Conservation (phyloP, 805 yeast species). For the Starmera pachycereana region DNA sequence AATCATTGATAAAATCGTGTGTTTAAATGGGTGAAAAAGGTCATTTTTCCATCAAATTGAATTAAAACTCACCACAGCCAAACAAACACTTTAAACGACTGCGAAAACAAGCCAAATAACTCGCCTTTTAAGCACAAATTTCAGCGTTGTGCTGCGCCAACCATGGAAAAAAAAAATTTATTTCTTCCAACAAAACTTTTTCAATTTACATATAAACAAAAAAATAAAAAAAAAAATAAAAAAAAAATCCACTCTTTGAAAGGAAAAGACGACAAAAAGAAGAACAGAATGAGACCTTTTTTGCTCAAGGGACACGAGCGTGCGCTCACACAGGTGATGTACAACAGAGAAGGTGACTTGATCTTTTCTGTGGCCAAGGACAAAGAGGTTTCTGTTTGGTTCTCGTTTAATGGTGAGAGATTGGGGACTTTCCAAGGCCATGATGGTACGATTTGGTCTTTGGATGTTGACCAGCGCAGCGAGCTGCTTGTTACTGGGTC, state of each 20-base stretch:
- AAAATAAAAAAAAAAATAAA: not conserved
- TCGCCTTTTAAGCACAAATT: no score
- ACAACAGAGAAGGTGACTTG: slow-evolving; percentile 91
- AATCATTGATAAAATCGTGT: slow-evolving; percentile 7
- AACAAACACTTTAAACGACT: not conserved
- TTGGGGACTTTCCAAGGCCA: slow-evolving; percentile 87
- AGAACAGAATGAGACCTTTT: slow-evolving; percentile 48
- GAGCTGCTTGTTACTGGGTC: slow-evolving; percentile 74
- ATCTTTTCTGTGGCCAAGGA: slow-evolving; percentile 90
- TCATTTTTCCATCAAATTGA: no score
- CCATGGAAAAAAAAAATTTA: not conserved
- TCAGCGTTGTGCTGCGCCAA: no score
- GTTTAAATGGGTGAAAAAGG: not conserved
- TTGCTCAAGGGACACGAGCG: slow-evolving; percentile 92
- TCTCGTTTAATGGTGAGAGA: slow-evolving; percentile 90
- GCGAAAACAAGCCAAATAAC: no score
- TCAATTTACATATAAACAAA: not conserved
- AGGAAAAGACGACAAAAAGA: not conserved
- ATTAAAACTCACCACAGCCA: not conserved
- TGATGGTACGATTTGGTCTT: slow-evolving; percentile 90
- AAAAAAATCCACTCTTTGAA: not conserved
- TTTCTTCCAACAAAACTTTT: slow-evolving; percentile 1
- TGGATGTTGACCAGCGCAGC: slow-evolving; percentile 72
- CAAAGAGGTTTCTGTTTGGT: slow-evolving; percentile 85
- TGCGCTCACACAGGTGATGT: slow-evolving; percentile 92